These are phyloP conservation scores for Aureobasidium mangrovei DNA, from an alignment of 2,329 filamentous ascomycete genomes.

Conservation along the genomic window DNA sequence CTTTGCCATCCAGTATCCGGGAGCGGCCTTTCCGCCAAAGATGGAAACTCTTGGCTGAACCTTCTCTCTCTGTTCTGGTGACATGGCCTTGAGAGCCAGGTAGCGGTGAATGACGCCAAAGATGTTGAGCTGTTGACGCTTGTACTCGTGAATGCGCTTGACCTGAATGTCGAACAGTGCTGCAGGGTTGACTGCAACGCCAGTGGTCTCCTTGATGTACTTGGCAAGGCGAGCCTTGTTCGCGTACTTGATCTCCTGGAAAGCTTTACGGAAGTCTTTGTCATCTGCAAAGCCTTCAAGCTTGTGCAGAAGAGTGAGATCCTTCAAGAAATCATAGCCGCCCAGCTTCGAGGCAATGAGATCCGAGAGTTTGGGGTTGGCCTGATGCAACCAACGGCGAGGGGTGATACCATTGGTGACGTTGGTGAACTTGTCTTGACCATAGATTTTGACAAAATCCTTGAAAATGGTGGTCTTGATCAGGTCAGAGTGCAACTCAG, in stretches of 20 bases:
- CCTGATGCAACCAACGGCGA: conserved; percentile 92
- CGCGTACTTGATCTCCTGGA: conserved; percentile 90
- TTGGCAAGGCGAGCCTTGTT: conserved; percentile 91
- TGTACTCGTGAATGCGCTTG: conserved; percentile 98
- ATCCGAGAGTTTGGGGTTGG: conserved; percentile 84
- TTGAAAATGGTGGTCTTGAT: conserved; percentile 99
- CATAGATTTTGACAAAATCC: conserved; percentile 92
- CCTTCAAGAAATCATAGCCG: conserved; percentile 76
- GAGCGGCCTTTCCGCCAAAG: conserved; percentile 95
- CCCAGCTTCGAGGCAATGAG: conserved; percentile 86
- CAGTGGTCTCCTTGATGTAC: conserved; percentile 76
- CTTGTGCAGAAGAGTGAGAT: conserved; percentile 77
- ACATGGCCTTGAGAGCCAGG: conserved; percentile 77
- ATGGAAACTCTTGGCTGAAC: conserved; percentile 82
- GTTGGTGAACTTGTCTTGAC: conserved; percentile 95
- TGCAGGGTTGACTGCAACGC: conserved; percentile 74
- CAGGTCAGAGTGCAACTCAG: conserved; percentile 92
- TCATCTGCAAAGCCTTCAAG: conserved; percentile 79
- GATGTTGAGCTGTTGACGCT: conserved; percentile 76
- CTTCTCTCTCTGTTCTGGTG: conserved; percentile 76
- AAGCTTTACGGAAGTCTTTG: conserved; percentile 84
- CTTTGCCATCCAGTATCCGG: conserved; percentile 99
- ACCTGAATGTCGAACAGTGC: conserved; percentile 95
- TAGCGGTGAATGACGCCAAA: conserved; percentile 97
- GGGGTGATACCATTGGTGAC: conserved; percentile 98